phyloP scores from a whole-genome alignment of 1,139 yeast genomes.

The Sugiyamaella grinbergsii region DNA sequence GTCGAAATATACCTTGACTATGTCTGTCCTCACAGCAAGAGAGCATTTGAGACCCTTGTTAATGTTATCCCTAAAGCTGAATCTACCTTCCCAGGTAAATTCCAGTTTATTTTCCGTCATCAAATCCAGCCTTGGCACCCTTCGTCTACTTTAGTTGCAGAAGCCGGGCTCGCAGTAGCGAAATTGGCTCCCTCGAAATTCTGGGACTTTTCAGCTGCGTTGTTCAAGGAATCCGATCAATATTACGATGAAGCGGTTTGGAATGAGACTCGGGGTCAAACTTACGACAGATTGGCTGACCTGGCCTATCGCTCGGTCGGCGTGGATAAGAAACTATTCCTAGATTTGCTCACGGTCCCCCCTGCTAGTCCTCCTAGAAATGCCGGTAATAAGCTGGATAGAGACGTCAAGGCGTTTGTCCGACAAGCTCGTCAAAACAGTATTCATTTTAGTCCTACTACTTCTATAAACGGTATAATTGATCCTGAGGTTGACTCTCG shows the following conservation, averaged over 20 bases:
- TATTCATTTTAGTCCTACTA: constrained; percentile 85
- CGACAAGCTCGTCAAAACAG: constrained; percentile 75
- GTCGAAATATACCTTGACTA: constrained; percentile 73
- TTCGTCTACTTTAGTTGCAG: constrained; percentile 65
- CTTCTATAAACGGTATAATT: constrained; percentile 66
- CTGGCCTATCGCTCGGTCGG: constrained; percentile 48
- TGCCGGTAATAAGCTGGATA: constrained; percentile 59
- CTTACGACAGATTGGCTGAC: constrained; percentile 57
- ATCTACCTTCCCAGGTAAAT: constrained; percentile 50
- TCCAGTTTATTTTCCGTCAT: constrained; percentile 55
- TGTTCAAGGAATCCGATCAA: constrained; percentile 48
- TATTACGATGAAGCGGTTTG: constrained; percentile 67
- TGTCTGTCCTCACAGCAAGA: constrained; percentile 71
- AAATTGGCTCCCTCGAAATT: constrained; percentile 58
- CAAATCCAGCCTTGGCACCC: constrained; percentile 91
- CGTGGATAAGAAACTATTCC: constrained; percentile 36
- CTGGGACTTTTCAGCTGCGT: constrained; percentile 60
- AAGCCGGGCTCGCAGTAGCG: constrained; percentile 71
- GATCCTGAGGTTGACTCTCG: constrained; percentile 48
- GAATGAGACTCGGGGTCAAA: constrained; percentile 56
- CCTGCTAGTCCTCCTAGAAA: constrained; percentile 47
- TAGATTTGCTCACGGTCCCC: constrained; percentile 38
- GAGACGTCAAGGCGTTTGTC: constrained; percentile 72
- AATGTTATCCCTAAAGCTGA: constrained; percentile 58
- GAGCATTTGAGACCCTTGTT: constrained; percentile 58